A percentile compares a stretch with the other conserved stretches of the same genome.
These are phyloP conservation scores for Thermothelomyces thermophilus DNA, from an alignment of 2,329 filamentous ascomycete genomes.

Conservation along the genomic window DNA sequence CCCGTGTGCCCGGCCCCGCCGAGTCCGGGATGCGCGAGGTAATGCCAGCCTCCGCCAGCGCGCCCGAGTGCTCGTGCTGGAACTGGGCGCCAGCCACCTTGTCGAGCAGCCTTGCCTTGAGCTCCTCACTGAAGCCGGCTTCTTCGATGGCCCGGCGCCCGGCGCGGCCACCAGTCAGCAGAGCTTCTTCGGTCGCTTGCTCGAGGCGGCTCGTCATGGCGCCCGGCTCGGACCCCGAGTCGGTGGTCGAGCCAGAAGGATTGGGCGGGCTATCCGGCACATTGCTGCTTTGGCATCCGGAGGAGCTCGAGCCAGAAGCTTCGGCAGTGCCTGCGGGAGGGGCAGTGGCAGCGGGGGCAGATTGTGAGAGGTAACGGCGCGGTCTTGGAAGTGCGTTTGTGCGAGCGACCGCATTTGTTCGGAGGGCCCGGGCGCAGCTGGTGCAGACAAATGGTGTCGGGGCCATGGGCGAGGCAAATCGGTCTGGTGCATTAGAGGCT, in stretches of 20 bases:
- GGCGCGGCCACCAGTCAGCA: slow-evolving; percentile 52
- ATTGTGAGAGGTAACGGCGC: slow-evolving; percentile 4
- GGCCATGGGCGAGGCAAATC: slow-evolving; percentile 11
- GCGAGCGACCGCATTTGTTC: not conserved
- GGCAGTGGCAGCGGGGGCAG: not conserved
- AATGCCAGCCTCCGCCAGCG: slow-evolving; percentile 41
- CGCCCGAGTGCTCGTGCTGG: slow-evolving; percentile 41
- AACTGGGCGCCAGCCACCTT: slow-evolving; percentile 53
- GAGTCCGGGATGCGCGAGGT: slow-evolving; percentile 38
- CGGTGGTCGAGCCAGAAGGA: not conserved
- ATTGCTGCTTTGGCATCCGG: not conserved
- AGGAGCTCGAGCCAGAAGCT: not conserved
- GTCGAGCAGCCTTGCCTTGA: slow-evolving; percentile 51
- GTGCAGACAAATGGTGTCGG: slow-evolving; percentile 14
- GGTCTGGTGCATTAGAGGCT: no score
- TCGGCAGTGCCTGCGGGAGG: not conserved
- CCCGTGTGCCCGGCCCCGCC: slow-evolving; percentile 62
- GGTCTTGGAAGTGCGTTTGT: not conserved
- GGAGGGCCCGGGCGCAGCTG: slow-evolving; percentile 14
- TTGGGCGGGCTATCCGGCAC: no score
- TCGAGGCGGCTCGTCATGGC: slow-evolving; percentile 52
- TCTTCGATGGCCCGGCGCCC: slow-evolving; percentile 55
- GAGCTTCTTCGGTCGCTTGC: slow-evolving; percentile 57
- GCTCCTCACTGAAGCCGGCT: slow-evolving; percentile 56
- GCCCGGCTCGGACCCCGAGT: slow-evolving; percentile 30